Percentiles rank a stretch among this genome's conserved stretches.
phyloP scores from a whole-genome alignment of 2,329 filamentous ascomycete genomes.

The Fusarium torulosum region DNA sequence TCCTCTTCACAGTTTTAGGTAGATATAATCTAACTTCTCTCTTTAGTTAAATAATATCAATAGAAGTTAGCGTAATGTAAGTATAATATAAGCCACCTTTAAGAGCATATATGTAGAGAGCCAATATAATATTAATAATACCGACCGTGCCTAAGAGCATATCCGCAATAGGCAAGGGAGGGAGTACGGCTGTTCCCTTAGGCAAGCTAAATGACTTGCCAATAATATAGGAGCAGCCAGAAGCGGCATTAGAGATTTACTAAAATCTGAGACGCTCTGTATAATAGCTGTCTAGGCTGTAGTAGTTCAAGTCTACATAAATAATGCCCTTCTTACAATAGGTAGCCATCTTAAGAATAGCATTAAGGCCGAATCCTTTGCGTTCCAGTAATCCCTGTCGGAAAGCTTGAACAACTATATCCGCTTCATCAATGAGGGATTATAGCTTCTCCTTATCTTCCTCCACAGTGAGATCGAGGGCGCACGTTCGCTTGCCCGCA shows the following conservation, averaged over 20 bases:
- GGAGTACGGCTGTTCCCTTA: slow-evolving; percentile 35
- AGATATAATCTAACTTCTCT: neutral
- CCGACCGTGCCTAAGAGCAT: slow-evolving; percentile 52
- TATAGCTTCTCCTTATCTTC: neutral
- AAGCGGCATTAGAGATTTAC: slow-evolving; percentile 67
- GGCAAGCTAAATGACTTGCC: neutral
- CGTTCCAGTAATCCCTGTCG: neutral
- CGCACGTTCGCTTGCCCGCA: neutral
- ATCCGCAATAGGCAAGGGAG: slow-evolving; percentile 48
- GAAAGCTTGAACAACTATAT: neutral
- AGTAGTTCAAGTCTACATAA: slow-evolving; percentile 75
- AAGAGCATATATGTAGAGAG: slow-evolving; percentile 48
- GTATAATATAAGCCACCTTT: slow-evolving; percentile 8
- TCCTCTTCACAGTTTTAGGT: neutral
- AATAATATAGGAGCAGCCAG: neutral
- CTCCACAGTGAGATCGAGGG: neutral
- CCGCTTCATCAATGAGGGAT: neutral
- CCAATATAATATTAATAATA: slow-evolving; percentile 50
- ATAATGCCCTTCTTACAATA: slow-evolving; percentile 69
- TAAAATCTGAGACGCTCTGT: slow-evolving; percentile 72
- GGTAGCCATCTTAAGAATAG: neutral
- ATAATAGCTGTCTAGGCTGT: slow-evolving; percentile 69
- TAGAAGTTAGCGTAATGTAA: neutral
- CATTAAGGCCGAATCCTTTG: neutral
- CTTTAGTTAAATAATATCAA: neutral